A percentile compares a stretch with the other conserved stretches of the same genome.
Evolutionary conservation across 495 filamentous ascomycete genomes (phyloP).

Genomic region (Daldinia concentrica): DNA sequence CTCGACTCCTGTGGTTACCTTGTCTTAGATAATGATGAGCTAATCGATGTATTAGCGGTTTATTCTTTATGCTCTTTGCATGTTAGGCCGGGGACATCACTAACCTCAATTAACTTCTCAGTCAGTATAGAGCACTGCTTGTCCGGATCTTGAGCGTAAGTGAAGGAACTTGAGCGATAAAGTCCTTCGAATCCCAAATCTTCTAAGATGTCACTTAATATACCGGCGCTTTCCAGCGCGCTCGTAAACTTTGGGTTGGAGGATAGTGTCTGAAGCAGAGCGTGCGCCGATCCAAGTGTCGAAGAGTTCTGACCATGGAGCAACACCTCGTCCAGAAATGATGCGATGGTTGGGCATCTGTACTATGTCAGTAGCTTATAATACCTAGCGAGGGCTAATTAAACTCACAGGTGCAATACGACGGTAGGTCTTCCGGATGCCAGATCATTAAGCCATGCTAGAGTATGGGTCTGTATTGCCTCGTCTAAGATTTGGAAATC

Average conservation of each 20-base stretch:
- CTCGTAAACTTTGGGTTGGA: conserved; percentile 55
- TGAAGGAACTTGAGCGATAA: conserved; percentile 61
- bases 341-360: conserved; percentile 60
- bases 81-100: conserved; percentile 19
- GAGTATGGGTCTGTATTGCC: conserved; percentile 59
- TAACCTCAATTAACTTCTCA: conserved; percentile 67
- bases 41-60: conserved; percentile 14
- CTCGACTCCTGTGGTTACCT: background rate
- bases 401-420: conserved; percentile 59
- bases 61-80: background rate
- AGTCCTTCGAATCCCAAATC: conserved; percentile 67
- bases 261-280: conserved; percentile 60
- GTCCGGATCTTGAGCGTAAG: conserved; percentile 55
- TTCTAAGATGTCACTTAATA: conserved; percentile 58
- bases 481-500: conserved; percentile 67
- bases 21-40: conserved; percentile 36
- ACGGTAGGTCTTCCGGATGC: conserved; percentile 58
- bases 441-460: conserved; percentile 62
- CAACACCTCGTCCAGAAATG: conserved; percentile 63
- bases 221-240: conserved; percentile 49
- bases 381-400: background rate
- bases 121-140: conserved; percentile 62
- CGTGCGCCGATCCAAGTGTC: conserved; percentile 62
- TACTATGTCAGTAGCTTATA: conserved; percentile 19
- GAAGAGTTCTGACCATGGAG: conserved; percentile 61